Conservation (phyloP, 2,329 filamentous ascomycete species). For the Didymella segeticola region DNA sequence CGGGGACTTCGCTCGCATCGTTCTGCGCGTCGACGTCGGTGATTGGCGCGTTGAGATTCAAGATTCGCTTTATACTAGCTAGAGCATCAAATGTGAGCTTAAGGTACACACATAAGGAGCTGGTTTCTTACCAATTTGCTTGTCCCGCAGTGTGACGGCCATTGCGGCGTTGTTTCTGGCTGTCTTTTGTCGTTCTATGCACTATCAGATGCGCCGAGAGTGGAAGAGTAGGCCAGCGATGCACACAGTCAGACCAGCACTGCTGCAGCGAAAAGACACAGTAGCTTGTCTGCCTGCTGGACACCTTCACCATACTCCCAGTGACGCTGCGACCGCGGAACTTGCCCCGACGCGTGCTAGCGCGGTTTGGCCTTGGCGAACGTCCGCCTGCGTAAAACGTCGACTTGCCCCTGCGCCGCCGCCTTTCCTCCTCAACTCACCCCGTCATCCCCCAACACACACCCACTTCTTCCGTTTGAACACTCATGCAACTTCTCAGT, state of each 20-base stretch:
- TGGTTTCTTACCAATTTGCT: constrained; percentile 62
- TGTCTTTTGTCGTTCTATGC: constrained; percentile 35
- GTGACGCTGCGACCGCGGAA: constrained; percentile 18
- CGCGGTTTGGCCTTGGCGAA: constrained; percentile 26
- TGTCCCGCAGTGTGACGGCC: constrained; percentile 64
- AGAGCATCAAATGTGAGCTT: constrained; percentile 21
- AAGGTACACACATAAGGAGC: neutral
- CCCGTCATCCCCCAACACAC: constrained; percentile 24
- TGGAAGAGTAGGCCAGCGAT: neutral
- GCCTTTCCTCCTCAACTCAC: constrained; percentile 36
- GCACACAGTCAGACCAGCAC: neutral
- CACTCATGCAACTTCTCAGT: constrained; percentile 46
- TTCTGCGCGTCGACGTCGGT: constrained; percentile 67
- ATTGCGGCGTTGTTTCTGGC: constrained; percentile 31
- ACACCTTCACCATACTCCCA: constrained; percentile 12
- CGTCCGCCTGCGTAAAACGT: constrained; percentile 30
- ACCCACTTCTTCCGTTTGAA: constrained; percentile 39
- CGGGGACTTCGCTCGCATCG: constrained; percentile 49
- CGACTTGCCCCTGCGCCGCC: constrained; percentile 30
- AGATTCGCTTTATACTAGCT: constrained; percentile 94
- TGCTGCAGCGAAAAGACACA: constrained; percentile 21
- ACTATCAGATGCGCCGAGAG: constrained; percentile 32
- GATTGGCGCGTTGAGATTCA: constrained; percentile 85
- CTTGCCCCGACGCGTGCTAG: constrained; percentile 29
- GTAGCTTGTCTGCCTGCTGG: constrained; percentile 28